Evolutionary conservation across 805 yeast genomes (phyloP), one percentile per base, ranked within the genome.

Genomic region (Barnettozyma siamensis): DNA sequence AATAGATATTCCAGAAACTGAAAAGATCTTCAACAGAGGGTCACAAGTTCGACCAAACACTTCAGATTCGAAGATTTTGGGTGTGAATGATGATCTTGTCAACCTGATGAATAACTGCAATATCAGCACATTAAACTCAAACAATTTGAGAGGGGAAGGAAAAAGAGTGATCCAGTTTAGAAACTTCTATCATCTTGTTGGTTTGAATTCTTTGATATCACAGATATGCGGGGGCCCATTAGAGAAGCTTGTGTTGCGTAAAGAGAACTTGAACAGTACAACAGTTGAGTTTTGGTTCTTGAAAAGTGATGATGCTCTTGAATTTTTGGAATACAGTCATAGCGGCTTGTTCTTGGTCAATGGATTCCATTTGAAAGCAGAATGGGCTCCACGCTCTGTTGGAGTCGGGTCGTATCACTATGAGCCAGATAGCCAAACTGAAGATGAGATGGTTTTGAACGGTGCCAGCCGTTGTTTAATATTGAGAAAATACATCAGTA

Each of bases 171-270:
- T 76, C 12, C 55, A 64, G 15, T 42, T 74, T 4, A 55, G 52
- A n/a, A 63, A 67, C 16, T 55, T 76, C 20, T 72, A 76, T 0
- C 40, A 51, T 0, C 51, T 57, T 23, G 67, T 75, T 8, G 78
- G 82, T 8, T 47, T 78, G 8, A 65, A 65, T 18, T 65, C 76
- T 30, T 60, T 83, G 9, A 48, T 84, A 16, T 54, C 76, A 1
- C 83, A 76, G 40, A 63, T 82, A 0, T 65, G 69, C 48, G 89
- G 93, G 2, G 94, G 94, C 0, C 84, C 87, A 0, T 59, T 84
- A 37, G 86, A 81, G 46, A 70, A 67, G 38, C 50, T 80, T n/a
- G 20, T 35, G 7, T 38, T 33, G 2, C 37, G 17, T 11, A 42
- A 42, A 26, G 48, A 45, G 3, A 42, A 45, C 9, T 41, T 64